phyloP scores from a whole-genome alignment of 805 yeast genomes.

The Cyberlindnera euphorbiiphila region DNA sequence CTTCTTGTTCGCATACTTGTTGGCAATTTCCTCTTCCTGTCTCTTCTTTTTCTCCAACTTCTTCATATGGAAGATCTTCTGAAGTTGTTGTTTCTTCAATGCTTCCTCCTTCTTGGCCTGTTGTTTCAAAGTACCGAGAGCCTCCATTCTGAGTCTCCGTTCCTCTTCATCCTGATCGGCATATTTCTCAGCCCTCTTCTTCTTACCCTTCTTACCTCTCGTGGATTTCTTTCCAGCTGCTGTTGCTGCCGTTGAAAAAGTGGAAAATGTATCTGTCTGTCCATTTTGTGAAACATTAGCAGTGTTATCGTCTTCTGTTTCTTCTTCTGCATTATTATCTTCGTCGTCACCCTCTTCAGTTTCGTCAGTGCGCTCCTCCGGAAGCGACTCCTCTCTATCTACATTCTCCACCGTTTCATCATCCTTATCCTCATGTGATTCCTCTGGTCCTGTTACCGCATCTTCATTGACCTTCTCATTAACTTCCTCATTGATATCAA shows the following conservation, averaged over 20 bases:
- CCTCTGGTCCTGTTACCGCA: constrained; percentile 10
- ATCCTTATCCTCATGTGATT: constrained; percentile 10
- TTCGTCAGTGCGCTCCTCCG: not conserved
- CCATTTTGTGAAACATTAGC: constrained; percentile 14
- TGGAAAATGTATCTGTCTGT: constrained; percentile 6
- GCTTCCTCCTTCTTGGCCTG: constrained; percentile 36
- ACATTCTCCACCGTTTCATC: not conserved
- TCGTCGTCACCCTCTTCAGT: not conserved
- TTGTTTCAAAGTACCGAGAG: constrained; percentile 77
- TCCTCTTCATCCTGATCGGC: constrained; percentile 93
- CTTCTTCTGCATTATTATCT: constrained; percentile 12
- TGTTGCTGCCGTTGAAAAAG: constrained; percentile 8
- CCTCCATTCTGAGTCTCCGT: constrained; percentile 66
- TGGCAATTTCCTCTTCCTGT: constrained; percentile 36
- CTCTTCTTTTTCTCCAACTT: constrained; percentile 34
- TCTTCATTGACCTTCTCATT: constrained; percentile 7
- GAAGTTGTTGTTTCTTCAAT: constrained; percentile 30
- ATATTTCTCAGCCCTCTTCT: constrained; percentile 79
- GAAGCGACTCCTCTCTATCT: not conserved
- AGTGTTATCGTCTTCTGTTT: constrained; percentile 6
- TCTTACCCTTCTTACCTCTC: constrained; percentile 82
- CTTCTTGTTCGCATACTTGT: constrained; percentile 33
- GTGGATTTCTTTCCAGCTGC: constrained; percentile 36
- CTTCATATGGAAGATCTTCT: constrained; percentile 33
- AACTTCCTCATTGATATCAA: constrained; percentile 15